Base-by-base conservation (phyloP, 2,329 filamentous ascomycete species). In the Fusarium oxysporum region DNA sequence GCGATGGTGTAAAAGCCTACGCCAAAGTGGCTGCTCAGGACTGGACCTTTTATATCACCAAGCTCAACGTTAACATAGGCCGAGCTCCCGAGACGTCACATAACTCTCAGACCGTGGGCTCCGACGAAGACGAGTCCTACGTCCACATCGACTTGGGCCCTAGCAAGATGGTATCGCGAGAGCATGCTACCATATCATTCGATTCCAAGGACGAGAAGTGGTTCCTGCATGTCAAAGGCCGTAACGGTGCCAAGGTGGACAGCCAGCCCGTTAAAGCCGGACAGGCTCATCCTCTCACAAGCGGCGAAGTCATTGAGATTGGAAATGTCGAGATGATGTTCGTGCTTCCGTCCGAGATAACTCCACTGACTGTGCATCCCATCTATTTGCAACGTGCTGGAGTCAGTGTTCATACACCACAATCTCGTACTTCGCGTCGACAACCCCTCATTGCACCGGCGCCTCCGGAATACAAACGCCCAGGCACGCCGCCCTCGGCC, bases 301-400 rank as follows among this genome's bases (percentile, higher is more conserved):
- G 95, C 77, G 96, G 96, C 65, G 92, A 96, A 80, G 94, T 98
- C 47, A 92, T 99, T 65, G 95, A 97, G 79, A 93, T 98, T 78
- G 93, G 92, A 76, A 93, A 93, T 59, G 93, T 96, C 2, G 96
- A 99, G 84, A 99, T 99, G 96, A 96, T 98, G 87, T 99, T 99
- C 82, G 94, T 98, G 53, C 89, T 97, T n/a, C 96, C 96, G 1
- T 90, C 90, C 30, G 92, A 93, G 73, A 86, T 90, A 50, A 86
- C 85, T 62, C 89, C 90, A 30, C 86, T 95, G 32, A 86, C 89
- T 51, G 91, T 97, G 68, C 89, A 93, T 78, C 87, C 87, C 28
- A 89, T 84, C 77, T 95, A 92, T 78, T 87, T 93, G 21, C 89
- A 93, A 75, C 90, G 93, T 50, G 91, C 92, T 37, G 87, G 90